phyloP scores from a whole-genome alignment of 2,329 filamentous ascomycete genomes.

The Talaromyces islandicus region DNA sequence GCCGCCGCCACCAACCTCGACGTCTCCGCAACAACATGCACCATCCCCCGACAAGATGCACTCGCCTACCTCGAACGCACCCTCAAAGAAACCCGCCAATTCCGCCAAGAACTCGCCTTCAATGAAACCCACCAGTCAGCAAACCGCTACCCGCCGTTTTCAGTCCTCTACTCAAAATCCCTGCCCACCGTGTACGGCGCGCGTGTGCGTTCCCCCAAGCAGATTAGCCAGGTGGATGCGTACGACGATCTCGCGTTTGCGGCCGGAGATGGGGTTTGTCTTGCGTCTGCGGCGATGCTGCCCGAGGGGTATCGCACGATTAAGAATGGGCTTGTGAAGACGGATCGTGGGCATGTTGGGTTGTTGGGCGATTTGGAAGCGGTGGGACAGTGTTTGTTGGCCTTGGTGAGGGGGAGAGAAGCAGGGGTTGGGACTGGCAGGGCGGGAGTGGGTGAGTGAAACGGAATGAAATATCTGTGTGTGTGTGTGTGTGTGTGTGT shows the following conservation, averaged over 20 bases:
- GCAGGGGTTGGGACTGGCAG: slow-evolving; percentile 61
- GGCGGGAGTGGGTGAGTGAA: slow-evolving; percentile 36
- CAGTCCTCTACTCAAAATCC: slow-evolving; percentile 79
- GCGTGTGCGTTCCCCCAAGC: slow-evolving; percentile 64
- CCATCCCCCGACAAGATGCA: slow-evolving; percentile 50
- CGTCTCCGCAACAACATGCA: slow-evolving; percentile 26
- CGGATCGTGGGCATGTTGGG: slow-evolving; percentile 80
- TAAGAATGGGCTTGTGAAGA: slow-evolving; percentile 67
- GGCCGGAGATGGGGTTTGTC: slow-evolving; percentile 80
- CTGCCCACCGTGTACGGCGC: slow-evolving; percentile 81
- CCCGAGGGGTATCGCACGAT: slow-evolving; percentile 72
- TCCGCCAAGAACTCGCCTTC: slow-evolving; percentile 69
- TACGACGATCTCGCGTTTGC: slow-evolving; percentile 86
- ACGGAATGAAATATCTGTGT: background rate
- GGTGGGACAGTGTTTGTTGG: slow-evolving; percentile 67
- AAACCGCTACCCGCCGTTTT: slow-evolving; percentile 77
- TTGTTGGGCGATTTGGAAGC: slow-evolving; percentile 78
- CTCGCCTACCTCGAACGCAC: slow-evolving; percentile 68
- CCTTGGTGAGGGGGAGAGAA: slow-evolving; percentile 59
- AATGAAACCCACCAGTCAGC: slow-evolving; percentile 50
- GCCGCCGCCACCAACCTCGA: slow-evolving; percentile 6
- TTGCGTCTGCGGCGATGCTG: slow-evolving; percentile 79
- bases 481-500: background rate
- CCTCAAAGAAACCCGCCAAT: slow-evolving; percentile 63
- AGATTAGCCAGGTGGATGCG: slow-evolving; percentile 67